Base-by-base conservation (phyloP, 169 alveolate species). In the Eimeria acervulina region DNA sequence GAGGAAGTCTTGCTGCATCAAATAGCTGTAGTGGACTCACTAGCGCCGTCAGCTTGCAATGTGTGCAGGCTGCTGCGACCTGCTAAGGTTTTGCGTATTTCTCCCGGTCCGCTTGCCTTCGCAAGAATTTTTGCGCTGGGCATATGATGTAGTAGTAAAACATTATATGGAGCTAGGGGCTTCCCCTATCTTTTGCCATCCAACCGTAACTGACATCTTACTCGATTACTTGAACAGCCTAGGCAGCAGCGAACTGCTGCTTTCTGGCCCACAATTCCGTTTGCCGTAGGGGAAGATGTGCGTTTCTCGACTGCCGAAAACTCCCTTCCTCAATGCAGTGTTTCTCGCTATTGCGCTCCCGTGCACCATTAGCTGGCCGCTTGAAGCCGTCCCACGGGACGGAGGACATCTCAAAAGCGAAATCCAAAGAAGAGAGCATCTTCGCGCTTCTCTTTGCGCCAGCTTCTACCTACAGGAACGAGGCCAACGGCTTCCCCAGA, bases 391-490 rank as follows among this genome's bases (percentile, higher is more conserved):
- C 17, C 33, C 40, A n/a, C 68, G 4, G 10, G 66, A 44, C 44
- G 89, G 19, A 28, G 23, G 33, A 21, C 31, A 13, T 51, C 55
- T 13, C 47, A 52, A 47, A 26, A 52, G 31, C n/a, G 51, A 40
- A 40, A 1, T 40, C 36, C 33, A 2, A 47, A 52, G 93, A 47
- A 68, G 55, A 13, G 80, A 61, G 26, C 93, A 85, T 40, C 93
- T 85, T 13, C 63, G 93, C 31, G 81, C 52, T 36, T 52, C 93
- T 38, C 93, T 85, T 63, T 85, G 93, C 61, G 80, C 63, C 80
- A 85, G 93, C 47, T 85, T 85, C 80, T 85, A 61, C 80, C 93
- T 85, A 4, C 93, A 85, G 68, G 93, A 85, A 19, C 31, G 93
- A 26, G 80, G 93, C 63, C 76, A 59, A 17, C 80, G 81, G 61